Conservation (phyloP, 2,329 filamentous ascomycete species). For the Beauveria medogensis region DNA sequence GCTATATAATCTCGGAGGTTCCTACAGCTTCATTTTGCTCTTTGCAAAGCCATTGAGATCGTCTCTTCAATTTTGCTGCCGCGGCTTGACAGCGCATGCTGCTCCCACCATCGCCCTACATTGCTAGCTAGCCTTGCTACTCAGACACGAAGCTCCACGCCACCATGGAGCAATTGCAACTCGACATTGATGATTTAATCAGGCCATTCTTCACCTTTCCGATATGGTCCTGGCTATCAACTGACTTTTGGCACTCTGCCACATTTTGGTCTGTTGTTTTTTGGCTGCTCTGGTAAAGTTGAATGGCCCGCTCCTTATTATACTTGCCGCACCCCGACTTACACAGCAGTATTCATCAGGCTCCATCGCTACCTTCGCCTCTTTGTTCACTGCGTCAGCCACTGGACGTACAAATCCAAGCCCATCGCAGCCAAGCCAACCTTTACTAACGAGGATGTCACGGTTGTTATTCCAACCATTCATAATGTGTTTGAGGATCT, state of each 20-base stretch:
- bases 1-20: neutral
- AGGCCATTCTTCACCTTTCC: neutral
- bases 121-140: neutral
- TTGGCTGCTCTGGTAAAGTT: conserved; percentile 39
- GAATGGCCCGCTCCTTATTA: neutral
- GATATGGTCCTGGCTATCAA: conserved; percentile 17
- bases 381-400: conserved; percentile 75
- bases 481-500: conserved; percentile 81
- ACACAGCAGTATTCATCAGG: conserved; percentile 44
- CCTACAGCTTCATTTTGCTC: neutral
- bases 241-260: conserved; percentile 34
- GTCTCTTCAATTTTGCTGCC: neutral
- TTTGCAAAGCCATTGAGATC: neutral
- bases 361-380: conserved; percentile 81
- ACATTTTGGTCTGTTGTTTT: conserved; percentile 34
- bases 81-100: neutral
- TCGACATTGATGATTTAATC: neutral
- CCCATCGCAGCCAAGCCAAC: conserved; percentile 74
- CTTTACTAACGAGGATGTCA: conserved; percentile 76
- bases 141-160: neutral
- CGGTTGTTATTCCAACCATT: conserved; percentile 88
- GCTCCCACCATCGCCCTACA: neutral
- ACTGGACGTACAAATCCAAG: conserved; percentile 81
- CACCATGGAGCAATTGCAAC: neutral
- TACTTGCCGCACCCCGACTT: conserved; percentile 11